Evolutionary conservation across 176 grass and related monocot species (phyloP), one percentile per base, ranked within the genome.

Genomic region (Eleusine coracana): DNA sequence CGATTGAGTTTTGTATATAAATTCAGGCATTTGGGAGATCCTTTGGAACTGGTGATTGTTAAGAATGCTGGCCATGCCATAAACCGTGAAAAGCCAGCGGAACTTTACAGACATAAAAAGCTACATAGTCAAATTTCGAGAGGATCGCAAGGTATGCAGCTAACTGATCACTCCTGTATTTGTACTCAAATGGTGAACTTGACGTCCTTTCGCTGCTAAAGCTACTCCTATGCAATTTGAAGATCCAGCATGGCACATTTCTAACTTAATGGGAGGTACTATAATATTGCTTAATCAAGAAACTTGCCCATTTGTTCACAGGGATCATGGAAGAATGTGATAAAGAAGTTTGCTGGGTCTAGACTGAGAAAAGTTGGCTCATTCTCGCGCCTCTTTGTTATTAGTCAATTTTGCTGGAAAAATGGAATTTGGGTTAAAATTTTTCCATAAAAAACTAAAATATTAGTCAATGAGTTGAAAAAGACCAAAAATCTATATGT

Each of bases 21-120:
- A 83, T 88, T 80, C 90, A 98, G 96, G 55, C 92, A 95, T 88
- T 84, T 98, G 82, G 84, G 86, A 20, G 92, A 98, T 85, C 93
- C 88, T 44, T 92, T 87, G 1, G 86, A 91, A 49, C 70, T 95
- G 80, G 52, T 85, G 12, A 23, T 93, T 6, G 85, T 95, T 63
- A 95, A 90, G 76, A 91, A 98, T 40, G 89, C 87, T 10, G 92
- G 96, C 7, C 92, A 98, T 84, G 96, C 96, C 29, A 90, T 93
- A 79, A 98, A 98, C 76, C 82, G 84, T 25, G 96, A 98, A 83
- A 98, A 95, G 74, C 72, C 90, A 54, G 77, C 72, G 39, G 92
- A 95, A 73, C 74, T 98, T 50, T 95, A 88, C 73, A 64, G 90
- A 64, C 67, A 90, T 98, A 82, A 81, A 82, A 39, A 74, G 71